Percentiles rank a stretch among this genome's conserved stretches.
Conservation (phyloP, 306 rosid genomes). For the Inga laurina region DNA sequence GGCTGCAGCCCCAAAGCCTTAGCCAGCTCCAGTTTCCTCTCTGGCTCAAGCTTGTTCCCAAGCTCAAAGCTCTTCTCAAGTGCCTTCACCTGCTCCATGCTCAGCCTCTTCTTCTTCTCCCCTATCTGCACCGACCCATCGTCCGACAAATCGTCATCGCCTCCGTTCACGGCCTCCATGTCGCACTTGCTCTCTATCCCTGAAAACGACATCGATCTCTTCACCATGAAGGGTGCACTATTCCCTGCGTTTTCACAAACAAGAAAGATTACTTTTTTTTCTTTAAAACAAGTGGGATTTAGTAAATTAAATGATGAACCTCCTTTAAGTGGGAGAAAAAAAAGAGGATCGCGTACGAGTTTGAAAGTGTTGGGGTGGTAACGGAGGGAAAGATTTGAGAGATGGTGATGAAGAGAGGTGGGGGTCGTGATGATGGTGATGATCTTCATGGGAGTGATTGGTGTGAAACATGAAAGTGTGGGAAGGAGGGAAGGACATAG, state of each 20-base stretch:
- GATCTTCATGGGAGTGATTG: conserved; percentile 60
- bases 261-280: neutral
- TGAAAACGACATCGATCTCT: conserved; percentile 87
- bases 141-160: conserved; percentile 80
- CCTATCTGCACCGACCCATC: conserved; percentile 76
- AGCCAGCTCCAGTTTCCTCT: conserved; percentile 83
- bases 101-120: conserved; percentile 91
- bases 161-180: conserved; percentile 41
- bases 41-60: conserved; percentile 95
- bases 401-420: conserved; percentile 41
- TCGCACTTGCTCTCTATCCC: conserved; percentile 58
- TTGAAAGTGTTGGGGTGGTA: conserved; percentile 68
- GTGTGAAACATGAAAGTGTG: conserved; percentile 79
- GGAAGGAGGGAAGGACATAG: conserved; percentile 73
- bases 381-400: conserved; percentile 47
- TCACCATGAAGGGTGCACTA: conserved; percentile 65
- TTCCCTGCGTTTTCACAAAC: conserved; percentile 37
- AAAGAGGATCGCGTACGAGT: conserved; percentile 33
- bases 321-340: neutral
- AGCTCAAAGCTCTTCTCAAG: conserved; percentile 93
- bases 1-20: conserved; percentile 85
- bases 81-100: conserved; percentile 81
- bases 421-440: conserved; percentile 45
- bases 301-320: neutral
- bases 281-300: neutral